Base-by-base conservation (phyloP, 805 yeast species). In the Yarrowia yakushimensis region DNA sequence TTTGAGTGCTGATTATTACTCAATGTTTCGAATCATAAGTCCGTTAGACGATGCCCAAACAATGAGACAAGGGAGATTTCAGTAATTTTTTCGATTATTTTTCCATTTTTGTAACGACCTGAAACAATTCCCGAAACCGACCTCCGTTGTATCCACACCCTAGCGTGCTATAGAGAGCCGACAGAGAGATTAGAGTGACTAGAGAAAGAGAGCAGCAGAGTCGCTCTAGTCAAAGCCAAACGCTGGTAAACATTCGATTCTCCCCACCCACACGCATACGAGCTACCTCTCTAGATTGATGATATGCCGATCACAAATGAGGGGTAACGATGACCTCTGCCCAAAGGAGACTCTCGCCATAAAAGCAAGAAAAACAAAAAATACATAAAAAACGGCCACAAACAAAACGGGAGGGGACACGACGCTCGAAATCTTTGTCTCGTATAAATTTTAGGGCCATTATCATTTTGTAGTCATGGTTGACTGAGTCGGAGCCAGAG, bases 281-380 rank as follows among this genome's bases (percentile, higher is more conserved):
- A 45, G 52, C 52, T 45, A 45, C 52, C 36, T 45, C 52, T 30
- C 52, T 45, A 20, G 52, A 30, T 45, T 45, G 52, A 45, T 36
- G 30, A 30, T 17, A 5, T 45, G 52, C 30, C 52, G 52, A 45
- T 45, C 52, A 27, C 6, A 18, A 45, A 45, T 45, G 52, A 45
- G 52, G 52, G 52, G 52, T 28, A 45, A 13, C 13, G 52, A 7
- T 15, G 36, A 43, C 28, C 50, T 22, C 22, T 28, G n/a, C 50
- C 50, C 34, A 7, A 43, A 43, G 17, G 4, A 27, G 50, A n/a
- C n/a, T n/a, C n/a, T n/a, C n/a, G n/a, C n/a, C n/a, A n/a, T n/a
- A n/a, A n/a, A n/a, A n/a, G n/a, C n/a, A n/a, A n/a, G n/a, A n/a
- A n/a, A n/a, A n/a, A n/a, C n/a, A n/a, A n/a, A n/a, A n/a, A n/a